Evolutionary conservation across 805 yeast genomes (phyloP).

Genomic region (Millerago galiae): DNA sequence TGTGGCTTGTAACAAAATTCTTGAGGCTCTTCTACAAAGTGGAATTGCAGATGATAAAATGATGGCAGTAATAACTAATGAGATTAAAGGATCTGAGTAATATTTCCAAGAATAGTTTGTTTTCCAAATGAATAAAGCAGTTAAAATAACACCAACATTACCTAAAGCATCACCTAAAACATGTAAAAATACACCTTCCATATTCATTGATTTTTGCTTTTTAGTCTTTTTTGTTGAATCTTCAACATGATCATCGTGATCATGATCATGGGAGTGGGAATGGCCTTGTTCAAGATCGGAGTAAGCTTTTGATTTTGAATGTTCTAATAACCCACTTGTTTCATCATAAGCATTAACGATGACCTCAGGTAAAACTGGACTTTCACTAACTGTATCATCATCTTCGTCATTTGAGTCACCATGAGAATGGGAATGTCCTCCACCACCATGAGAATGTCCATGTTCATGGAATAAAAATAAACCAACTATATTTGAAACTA

Average conservation of each 20-base stretch:
- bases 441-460: slow-evolving; percentile 47
- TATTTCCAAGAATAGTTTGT: slow-evolving; percentile 85
- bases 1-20: slow-evolving; percentile 86
- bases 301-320: slow-evolving; percentile 15
- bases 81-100: slow-evolving; percentile 81
- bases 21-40: slow-evolving; percentile 76
- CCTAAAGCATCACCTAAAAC: slow-evolving; percentile 96
- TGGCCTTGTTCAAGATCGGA: slow-evolving; percentile 9
- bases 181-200: slow-evolving; percentile 95
- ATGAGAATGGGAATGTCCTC: slow-evolving; percentile 32
- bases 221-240: slow-evolving; percentile 6
- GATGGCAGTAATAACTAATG: slow-evolving; percentile 78
- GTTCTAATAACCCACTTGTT: slow-evolving; percentile 15
- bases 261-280: slow-evolving; percentile 2
- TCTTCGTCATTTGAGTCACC: slow-evolving; percentile 7
- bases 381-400: slow-evolving; percentile 18
- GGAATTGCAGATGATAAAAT: slow-evolving; percentile 92
- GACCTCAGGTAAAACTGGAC: slow-evolving; percentile 37
- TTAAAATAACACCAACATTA: slow-evolving; percentile 82
- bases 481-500: slow-evolving; percentile 77
- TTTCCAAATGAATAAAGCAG: slow-evolving; percentile 92
- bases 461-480: slow-evolving; percentile 85
- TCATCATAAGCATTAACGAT: slow-evolving; percentile 34
- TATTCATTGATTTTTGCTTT: slow-evolving; percentile 60
- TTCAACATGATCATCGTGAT: no score